A percentile compares a stretch with the other conserved stretches of the same genome.
phyloP scores from a whole-genome alignment of 305 asterid genomes.

The Rubia tinctorum region DNA sequence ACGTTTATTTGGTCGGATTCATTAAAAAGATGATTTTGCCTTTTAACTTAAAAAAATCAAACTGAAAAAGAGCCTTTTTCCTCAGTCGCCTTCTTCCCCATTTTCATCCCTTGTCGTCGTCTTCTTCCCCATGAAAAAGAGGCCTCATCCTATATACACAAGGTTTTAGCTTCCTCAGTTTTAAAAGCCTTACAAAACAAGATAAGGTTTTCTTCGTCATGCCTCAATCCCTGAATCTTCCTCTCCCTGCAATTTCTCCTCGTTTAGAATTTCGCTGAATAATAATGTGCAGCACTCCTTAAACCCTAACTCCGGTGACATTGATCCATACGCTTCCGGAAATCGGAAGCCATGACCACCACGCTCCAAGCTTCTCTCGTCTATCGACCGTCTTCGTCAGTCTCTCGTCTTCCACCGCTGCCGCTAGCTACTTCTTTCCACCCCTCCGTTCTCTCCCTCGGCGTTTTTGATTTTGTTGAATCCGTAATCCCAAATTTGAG shows the following conservation, averaged over 20 bases:
- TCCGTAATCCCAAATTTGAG: too few relatives aligned
- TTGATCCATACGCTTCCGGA: background rate
- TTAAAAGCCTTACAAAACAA: background rate
- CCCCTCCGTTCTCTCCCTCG: constrained; percentile 20
- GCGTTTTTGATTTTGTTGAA: constrained; percentile 9
- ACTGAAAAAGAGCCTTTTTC: too few relatives aligned
- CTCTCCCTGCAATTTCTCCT: background rate
- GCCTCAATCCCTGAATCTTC: background rate
- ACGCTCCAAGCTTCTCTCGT: constrained; percentile 68
- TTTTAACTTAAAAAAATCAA: too few relatives aligned
- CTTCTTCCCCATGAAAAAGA: too few relatives aligned
- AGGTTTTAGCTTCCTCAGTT: background rate
- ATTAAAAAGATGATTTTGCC: too few relatives aligned
- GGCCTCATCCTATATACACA: too few relatives aligned
- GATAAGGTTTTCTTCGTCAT: constrained; percentile 7
- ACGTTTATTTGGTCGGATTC: too few relatives aligned
- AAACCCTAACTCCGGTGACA: constrained; percentile 7
- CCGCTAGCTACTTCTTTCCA: constrained; percentile 21
- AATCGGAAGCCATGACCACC: constrained; percentile 13
- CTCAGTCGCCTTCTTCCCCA: too few relatives aligned
- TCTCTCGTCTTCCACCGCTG: constrained; percentile 33
- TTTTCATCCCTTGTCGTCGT: too few relatives aligned
- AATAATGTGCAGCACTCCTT: background rate
- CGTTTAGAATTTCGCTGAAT: background rate
- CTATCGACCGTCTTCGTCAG: constrained; percentile 38